Conservation (phyloP, 352 stramenopile species). For the Aphanomyces stellatus region DNA sequence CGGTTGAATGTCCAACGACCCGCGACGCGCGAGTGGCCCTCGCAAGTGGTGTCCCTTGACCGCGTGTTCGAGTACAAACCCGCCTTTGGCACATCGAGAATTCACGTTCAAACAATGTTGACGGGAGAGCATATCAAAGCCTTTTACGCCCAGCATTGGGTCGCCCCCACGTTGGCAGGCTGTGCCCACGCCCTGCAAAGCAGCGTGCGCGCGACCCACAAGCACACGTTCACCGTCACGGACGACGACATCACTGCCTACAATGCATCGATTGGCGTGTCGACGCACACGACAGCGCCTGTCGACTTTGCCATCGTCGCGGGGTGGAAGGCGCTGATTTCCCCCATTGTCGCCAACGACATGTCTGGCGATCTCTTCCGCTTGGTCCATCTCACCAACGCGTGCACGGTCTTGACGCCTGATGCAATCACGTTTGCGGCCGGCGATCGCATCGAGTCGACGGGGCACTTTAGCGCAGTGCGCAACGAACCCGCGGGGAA, state of each 20-base stretch:
- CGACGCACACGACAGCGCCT: conserved; percentile 28
- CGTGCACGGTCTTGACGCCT: conserved; percentile 54
- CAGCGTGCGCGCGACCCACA: conserved; percentile 50
- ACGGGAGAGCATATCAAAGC: conserved; percentile 46
- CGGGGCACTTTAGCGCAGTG: conserved; percentile 47
- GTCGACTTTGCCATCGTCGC: conserved; percentile 69
- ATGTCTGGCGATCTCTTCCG: conserved; percentile 68
- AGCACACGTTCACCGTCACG: conserved; percentile 47
- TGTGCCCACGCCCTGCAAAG: conserved; percentile 46
- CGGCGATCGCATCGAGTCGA: conserved; percentile 65
- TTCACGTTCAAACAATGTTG: conserved; percentile 36
- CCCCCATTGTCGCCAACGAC: conserved; percentile 71
- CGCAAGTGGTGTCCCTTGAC: conserved; percentile 35
- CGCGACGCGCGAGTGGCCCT: conserved; percentile 33
- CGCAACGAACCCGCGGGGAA: conserved; percentile 69
- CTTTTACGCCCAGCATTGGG: conserved; percentile 68
- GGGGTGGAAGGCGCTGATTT: conserved; percentile 67
- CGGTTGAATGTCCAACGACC: conserved; percentile 50
- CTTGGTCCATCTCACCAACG: conserved; percentile 75
- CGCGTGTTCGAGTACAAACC: conserved; percentile 43
- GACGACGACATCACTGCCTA: conserved; percentile 46
- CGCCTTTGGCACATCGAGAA: conserved; percentile 32
- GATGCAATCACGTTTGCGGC: conserved; percentile 34
- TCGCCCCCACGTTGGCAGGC: conserved; percentile 32
- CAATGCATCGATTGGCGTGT: conserved; percentile 40